Evolutionary conservation across 306 rosid genomes (phyloP), one percentile per base, ranked within the genome.

Genomic region (Quercus wislizeni): DNA sequence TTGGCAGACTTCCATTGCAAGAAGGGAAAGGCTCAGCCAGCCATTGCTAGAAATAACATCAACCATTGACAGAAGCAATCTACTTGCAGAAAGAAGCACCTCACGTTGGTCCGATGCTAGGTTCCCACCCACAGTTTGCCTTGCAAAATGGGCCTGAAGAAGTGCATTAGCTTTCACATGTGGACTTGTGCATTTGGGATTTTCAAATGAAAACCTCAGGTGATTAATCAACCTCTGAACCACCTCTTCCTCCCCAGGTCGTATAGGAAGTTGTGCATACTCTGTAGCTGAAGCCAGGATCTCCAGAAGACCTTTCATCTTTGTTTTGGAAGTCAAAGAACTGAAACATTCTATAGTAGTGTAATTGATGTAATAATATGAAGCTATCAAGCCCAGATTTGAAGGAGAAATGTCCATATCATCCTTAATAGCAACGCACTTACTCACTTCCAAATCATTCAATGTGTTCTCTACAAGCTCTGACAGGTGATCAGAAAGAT

Each of bases 1-100:
- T 85, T 94, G 99, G 88, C 97, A 83, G 17, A 92, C 91, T 86
- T 94, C 99, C 99, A 94, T 94, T 14, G 97, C 88, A 76, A 92
- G 93, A 61, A 94, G 93, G 72, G 95, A 92, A 49, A 91, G 85
- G 84, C 69, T 88, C 76, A 94, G 90, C 98, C 98, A 94, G 72
- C 97, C 97, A 79, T 85, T 94, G 85, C 97, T 94, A 0, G 97
- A 90, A 77, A 92, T 92, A 3, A 94, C 97, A 84, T 94, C 98
- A 21, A 92, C 98, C 90, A 92, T 92, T 51, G 98, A 97, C 86
- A 90, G 98, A 21, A 94, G 97, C 72, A 94, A 71, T 80, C 93
- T 87, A 80, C 83, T 91, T 20, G 98, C 91, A 75, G 94, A 91
- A 78, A 94, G 94, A 58, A 92, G 91, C 69, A 94, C 92, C 85